Evolutionary conservation across 768 basidiomycete species (phyloP).

Genomic region (Amanita inopinata): DNA sequence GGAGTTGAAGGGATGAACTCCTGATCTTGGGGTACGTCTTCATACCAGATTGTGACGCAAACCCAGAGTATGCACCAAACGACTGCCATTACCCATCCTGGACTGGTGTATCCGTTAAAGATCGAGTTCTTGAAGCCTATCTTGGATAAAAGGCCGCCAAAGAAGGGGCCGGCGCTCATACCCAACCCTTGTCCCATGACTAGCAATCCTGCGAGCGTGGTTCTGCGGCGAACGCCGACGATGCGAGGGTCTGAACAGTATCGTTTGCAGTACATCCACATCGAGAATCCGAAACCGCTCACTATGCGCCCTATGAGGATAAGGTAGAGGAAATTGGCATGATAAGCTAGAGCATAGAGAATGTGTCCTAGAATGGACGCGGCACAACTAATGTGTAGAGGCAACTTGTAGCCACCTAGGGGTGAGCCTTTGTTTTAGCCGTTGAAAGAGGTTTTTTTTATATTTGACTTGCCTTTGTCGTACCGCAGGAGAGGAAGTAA

Average conservation of each 20-base stretch:
- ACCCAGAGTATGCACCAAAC: slow-evolving; percentile 46
- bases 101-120: slow-evolving; percentile 63
- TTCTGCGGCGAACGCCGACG: slow-evolving; percentile 53
- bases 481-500: slow-evolving; percentile 45
- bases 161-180: slow-evolving; percentile 53
- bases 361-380: slow-evolving; percentile 48
- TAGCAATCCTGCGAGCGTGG: slow-evolving; percentile 51
- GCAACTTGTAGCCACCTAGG: slow-evolving; percentile 43
- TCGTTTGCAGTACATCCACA: slow-evolving; percentile 59
- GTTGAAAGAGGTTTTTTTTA: background rate
- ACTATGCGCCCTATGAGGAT: slow-evolving; percentile 63
- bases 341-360: slow-evolving; percentile 54
- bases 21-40: slow-evolving; percentile 25
- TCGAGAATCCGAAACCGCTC: slow-evolving; percentile 47
- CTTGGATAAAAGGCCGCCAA: slow-evolving; percentile 53
- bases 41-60: slow-evolving; percentile 22
- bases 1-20: background rate
- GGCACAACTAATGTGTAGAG: slow-evolving; percentile 47
- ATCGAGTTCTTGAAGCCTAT: slow-evolving; percentile 43
- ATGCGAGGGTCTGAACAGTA: slow-evolving; percentile 63
- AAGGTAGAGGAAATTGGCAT: slow-evolving; percentile 50
- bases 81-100: slow-evolving; percentile 55
- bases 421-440: background rate
- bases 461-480: slow-evolving; percentile 38
- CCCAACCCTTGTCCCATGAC: slow-evolving; percentile 56